Evolutionary conservation across 768 basidiomycete genomes (phyloP), one percentile per base, ranked within the genome.

Genomic region (Serendipita vermifera): DNA sequence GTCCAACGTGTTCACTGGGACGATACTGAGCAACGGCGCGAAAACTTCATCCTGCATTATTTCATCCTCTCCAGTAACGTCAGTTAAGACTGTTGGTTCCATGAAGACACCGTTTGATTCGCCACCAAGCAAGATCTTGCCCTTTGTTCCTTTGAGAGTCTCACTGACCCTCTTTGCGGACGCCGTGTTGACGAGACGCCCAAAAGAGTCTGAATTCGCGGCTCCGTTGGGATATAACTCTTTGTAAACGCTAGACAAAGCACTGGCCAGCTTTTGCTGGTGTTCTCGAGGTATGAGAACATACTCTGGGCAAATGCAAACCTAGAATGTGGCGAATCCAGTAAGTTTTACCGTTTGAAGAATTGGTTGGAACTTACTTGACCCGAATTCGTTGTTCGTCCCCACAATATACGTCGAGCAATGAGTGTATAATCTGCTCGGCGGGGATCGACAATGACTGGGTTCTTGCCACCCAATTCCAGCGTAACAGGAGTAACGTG

Each of bases 21-120:
- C 70, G 36, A 93, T 73, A 2, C 87, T 83, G 22, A 93, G 69
- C 7, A 93, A 61, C 5, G 90, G 89, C 0, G 88, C 90, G 61
- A 93, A 91, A 38, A 91, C 74, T 63, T 92, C 90, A 85, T 85
- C 82, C 64, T 74, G 73, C 85, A 92, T 85, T 59, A 90, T 67
- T 0, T 82, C 75, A 67, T 92, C 89, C 55, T 78, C 77, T 0
- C 59, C 63, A 33, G 70, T 66, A 2, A 89, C 80, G 58, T 83
- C 75, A 33, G 68, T 76, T 13, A 92, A 79, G 31, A 89, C 65
- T 0, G 87, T 89, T 2, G 87, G 84, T 17, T 82, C 79, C 60
- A 90, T 80, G 61, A 75, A 85, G 58, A 77, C 72, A 59, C 75
- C 76, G 51, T 86, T 77, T 0, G 73, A 72, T 39, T 77, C 66